These are phyloP conservation scores for Stentor roeselii DNA, from an alignment of 73 alveolate genomes.

Conservation along the genomic window DNA sequence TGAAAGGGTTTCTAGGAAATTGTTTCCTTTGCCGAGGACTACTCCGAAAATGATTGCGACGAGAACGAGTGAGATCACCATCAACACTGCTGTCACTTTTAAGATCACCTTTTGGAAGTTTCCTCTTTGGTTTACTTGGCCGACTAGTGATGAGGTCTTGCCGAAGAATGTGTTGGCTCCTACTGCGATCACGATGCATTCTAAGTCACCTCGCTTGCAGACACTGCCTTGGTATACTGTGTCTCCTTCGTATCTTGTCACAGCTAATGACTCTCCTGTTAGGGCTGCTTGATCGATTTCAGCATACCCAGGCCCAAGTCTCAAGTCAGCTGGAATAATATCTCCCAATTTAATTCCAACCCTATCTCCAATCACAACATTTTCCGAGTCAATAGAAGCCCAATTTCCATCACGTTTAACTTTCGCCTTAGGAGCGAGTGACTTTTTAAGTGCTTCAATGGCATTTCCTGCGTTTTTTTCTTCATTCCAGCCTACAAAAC, in stretches of 20 bases:
- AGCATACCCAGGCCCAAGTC: slow-evolving; percentile 35
- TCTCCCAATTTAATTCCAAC: slow-evolving; percentile 35
- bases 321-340: slow-evolving; percentile 50
- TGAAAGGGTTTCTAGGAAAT: slow-evolving; percentile 20
- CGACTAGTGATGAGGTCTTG: slow-evolving; percentile 28
- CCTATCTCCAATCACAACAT: slow-evolving; percentile 49
- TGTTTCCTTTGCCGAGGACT: slow-evolving; percentile 23
- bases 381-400: slow-evolving; percentile 17
- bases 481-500: slow-evolving; percentile 32
- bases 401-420: slow-evolving; percentile 27
- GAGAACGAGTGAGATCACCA: background rate
- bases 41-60: background rate
- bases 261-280: slow-evolving; percentile 35
- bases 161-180: slow-evolving; percentile 34
- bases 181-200: slow-evolving; percentile 14
- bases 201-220: slow-evolving; percentile 25
- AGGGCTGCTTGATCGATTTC: slow-evolving; percentile 27
- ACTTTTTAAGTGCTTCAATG: slow-evolving; percentile 26
- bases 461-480: slow-evolving; percentile 33
- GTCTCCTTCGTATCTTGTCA: slow-evolving; percentile 23
- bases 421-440: slow-evolving; percentile 28
- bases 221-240: slow-evolving; percentile 21
- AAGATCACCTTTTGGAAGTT: slow-evolving; percentile 20
- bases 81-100: background rate
- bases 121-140: slow-evolving; percentile 32